Evolutionary conservation across 345 rosid species (phyloP).

Genomic region (Camelina neglecta): DNA sequence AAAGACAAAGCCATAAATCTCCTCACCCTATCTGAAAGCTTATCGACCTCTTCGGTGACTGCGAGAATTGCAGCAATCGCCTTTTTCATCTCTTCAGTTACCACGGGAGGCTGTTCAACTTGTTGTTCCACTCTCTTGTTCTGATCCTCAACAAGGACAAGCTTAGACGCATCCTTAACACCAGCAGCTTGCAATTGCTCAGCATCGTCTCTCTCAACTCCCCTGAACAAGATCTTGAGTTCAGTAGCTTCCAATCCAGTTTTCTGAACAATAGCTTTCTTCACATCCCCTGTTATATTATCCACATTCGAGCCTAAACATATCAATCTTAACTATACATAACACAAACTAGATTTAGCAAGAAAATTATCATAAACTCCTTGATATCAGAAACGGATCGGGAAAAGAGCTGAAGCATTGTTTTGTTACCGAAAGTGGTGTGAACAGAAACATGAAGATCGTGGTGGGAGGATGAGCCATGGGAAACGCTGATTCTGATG

Average conservation of each 20-base stretch:
- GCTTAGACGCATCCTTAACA: slow-evolving; percentile 68
- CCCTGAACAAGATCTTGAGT: slow-evolving; percentile 73
- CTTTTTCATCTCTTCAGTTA: slow-evolving; percentile 50
- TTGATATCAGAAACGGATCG: slow-evolving; percentile 1
- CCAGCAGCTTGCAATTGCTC: slow-evolving; percentile 65
- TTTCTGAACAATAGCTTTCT: slow-evolving; percentile 55
- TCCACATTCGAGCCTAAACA: slow-evolving; percentile 20
- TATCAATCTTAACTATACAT: slow-evolving; percentile 7
- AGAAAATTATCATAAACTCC: neutral
- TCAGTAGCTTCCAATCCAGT: slow-evolving; percentile 55
- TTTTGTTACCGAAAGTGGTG: slow-evolving; percentile 64
- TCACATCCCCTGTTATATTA: slow-evolving; percentile 60
- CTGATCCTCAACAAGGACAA: slow-evolving; percentile 59
- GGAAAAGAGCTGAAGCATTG: neutral
- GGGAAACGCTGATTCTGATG: slow-evolving; percentile 54
- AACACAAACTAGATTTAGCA: neutral
- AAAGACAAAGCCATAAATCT: slow-evolving; percentile 10
- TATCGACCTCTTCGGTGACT: slow-evolving; percentile 66
- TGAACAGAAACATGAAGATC: slow-evolving; percentile 55
- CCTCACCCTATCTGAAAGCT: slow-evolving; percentile 79
- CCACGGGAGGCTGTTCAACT: slow-evolving; percentile 46
- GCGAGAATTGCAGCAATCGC: slow-evolving; percentile 60
- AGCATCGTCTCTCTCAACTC: slow-evolving; percentile 69
- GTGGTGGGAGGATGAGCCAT: slow-evolving; percentile 55
- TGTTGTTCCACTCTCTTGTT: slow-evolving; percentile 48